These are phyloP conservation scores for Canariomyces notabilis DNA, from an alignment of 2,329 filamentous ascomycete species.

Conservation along the genomic window DNA sequence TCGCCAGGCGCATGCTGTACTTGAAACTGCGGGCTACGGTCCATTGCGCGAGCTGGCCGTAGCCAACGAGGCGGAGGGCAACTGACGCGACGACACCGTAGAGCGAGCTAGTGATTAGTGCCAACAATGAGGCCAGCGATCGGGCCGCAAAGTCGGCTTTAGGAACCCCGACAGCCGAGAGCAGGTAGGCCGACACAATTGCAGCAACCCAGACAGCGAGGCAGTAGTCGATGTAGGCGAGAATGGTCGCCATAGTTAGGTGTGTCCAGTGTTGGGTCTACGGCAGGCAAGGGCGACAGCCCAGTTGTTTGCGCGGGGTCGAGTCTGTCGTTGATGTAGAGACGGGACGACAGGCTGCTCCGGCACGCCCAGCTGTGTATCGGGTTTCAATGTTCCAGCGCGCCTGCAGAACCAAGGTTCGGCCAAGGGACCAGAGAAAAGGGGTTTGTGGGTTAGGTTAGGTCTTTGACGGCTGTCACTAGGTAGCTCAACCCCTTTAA, in stretches of 20 bases:
- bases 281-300: background rate
- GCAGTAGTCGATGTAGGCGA: conserved; percentile 41
- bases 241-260: conserved; percentile 33
- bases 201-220: conserved; percentile 47
- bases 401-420: too few relatives aligned
- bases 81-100: conserved; percentile 76
- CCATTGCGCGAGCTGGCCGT: conserved; percentile 79
- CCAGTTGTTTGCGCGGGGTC: background rate
- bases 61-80: conserved; percentile 63
- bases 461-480: too few relatives aligned
- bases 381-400: too few relatives aligned
- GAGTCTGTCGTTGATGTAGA: background rate
- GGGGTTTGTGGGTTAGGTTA: too few relatives aligned
- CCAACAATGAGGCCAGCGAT: conserved; percentile 59
- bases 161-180: conserved; percentile 51
- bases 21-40: conserved; percentile 74
- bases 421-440: too few relatives aligned
- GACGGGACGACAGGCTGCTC: too few relatives aligned
- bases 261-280: background rate
- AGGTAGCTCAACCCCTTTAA: too few relatives aligned
- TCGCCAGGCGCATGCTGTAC: conserved; percentile 66
- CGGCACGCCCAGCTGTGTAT: too few relatives aligned
- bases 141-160: conserved; percentile 65
- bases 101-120: conserved; percentile 53
- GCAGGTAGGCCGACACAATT: conserved; percentile 54